Base-by-base conservation (phyloP, 2,329 filamentous ascomycete species). In the Fusarium lateritium region DNA sequence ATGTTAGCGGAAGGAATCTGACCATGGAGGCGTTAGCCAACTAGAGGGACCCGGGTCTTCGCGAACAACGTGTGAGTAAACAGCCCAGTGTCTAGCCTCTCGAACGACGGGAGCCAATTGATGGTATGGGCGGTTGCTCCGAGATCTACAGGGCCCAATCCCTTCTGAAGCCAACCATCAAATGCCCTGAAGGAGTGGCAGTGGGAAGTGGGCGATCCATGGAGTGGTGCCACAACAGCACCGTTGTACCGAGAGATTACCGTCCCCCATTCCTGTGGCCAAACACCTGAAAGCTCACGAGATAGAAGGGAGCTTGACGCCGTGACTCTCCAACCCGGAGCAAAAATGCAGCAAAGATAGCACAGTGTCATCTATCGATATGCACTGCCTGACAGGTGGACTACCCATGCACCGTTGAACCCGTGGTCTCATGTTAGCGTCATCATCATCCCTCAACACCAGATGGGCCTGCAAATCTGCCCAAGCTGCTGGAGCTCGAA, bases 351-450 rank as follows among this genome's bases (percentile, higher is more conserved):
- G 17, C 21, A 56, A 8, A 50, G 17, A 51, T 26, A 21, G 34
- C 58, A 65, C 62, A 65, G 62, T 65, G 62, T 22, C 53, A 31
- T 22, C 15, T 44, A 22, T 38, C 26, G 19, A 4, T 13, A n/a
- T 22, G 22, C 36, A 58, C 62, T 19, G 47, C 36, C 50, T 53
- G 34, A 49, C 47, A 65, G 51, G 60, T 56, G 45, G 42, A 24
- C 57, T 51, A 55, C 53, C 52, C 55, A 72, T 71, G 69, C 57
- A 42, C 54, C 46, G 31, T 44, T 26, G 43, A 31, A 57, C 54
- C 49, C 52, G 55, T 75, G 71, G 73, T 64, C 71, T 59, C 70
- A 75, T 75, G 49, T 61, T 56, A 45, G 61, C 73, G 73, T 75
- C 73, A 75, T 72, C 73, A 69, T 66, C 67, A 65, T 66, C 63